These are phyloP conservation scores for Sechiopsis laciniata DNA, from an alignment of 306 rosid genomes.

Conservation along the genomic window DNA sequence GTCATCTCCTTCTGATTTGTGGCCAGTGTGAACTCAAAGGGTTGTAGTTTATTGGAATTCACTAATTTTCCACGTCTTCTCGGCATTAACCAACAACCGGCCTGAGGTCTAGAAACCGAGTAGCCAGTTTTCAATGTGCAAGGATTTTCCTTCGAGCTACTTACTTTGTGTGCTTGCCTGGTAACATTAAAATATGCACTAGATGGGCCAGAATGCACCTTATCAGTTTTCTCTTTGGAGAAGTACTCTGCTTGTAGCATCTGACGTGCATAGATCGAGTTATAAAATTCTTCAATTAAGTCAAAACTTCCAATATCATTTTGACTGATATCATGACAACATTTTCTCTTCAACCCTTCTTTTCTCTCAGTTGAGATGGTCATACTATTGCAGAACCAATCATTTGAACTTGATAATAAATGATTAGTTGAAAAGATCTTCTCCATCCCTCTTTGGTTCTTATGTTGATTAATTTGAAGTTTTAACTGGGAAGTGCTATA, in stretches of 20 bases:
- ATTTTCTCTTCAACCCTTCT: slow-evolving; percentile 24
- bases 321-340: neutral
- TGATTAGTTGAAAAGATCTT: neutral
- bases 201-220: neutral
- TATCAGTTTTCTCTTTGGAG: neutral
- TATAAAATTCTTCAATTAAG: slow-evolving; percentile 21
- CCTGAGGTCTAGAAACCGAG: neutral
- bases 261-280: slow-evolving; percentile 8
- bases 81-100: neutral
- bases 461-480: neutral
- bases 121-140: neutral
- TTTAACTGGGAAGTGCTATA: neutral
- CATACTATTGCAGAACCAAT: slow-evolving; percentile 29
- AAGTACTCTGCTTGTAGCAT: slow-evolving; percentile 8
- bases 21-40: slow-evolving; percentile 18
- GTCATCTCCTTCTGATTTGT: slow-evolving; percentile 22
- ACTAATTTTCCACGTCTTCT: slow-evolving; percentile 9
- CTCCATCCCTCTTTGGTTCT: neutral
- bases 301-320: slow-evolving; percentile 9
- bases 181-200: neutral
- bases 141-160: neutral
- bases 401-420: slow-evolving; percentile 25
- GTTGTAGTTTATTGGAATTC: slow-evolving; percentile 20
- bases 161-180: slow-evolving; percentile 2
- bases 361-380: slow-evolving; percentile 24